Evolutionary conservation across 1,139 yeast species (phyloP), one percentile per base, ranked within the genome.

Genomic region (Pichia sp.): DNA sequence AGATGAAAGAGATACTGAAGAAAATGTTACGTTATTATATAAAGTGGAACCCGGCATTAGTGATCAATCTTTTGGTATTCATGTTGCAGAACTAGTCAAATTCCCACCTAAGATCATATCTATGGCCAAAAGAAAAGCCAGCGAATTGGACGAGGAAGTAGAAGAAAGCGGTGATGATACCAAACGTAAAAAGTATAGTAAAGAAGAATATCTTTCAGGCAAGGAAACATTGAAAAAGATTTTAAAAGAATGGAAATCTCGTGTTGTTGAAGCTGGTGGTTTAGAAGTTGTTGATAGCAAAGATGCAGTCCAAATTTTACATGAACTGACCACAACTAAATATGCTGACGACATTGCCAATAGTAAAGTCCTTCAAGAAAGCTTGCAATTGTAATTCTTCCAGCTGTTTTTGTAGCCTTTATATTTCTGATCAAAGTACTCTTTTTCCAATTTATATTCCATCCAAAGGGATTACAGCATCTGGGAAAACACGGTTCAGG

Each of bases 31-130:
- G 0, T 74, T 93, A 58, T 73, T 93, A 62, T 93, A 91, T 69
- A 87, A 85, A 63, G 97, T 93, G 18, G 96, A 88, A 60, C 87
- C 88, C 1, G 99, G 99, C 16, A 80, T 90, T 51, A 83, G 96
- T 3, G 96, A 90, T 65, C 95, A 90, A 66, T 90, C 97, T 0
- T 93, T 93, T 70, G 99, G 99, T 69, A 90, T 93, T 47, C 96
- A 93, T 67, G 99, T 93, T 43, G 98, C 99, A 0, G 98, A 93
- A 68, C 81, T 91, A 46, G 98, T 93, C 38, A 84, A 87, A 59
- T 93, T 93, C 67, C 99, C 99, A 1, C 73, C 74, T 31, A 91
- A 91, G 67, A 93, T 93, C 47, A 81, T 93, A 49, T 79, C 81
- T 53, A 93, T 93, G 98, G 96, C 99, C 4, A 93, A 93, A 65